Evolutionary conservation across 805 yeast genomes (phyloP), one percentile per base, ranked within the genome.

Genomic region (Aciculoconidium aculeatum): DNA sequence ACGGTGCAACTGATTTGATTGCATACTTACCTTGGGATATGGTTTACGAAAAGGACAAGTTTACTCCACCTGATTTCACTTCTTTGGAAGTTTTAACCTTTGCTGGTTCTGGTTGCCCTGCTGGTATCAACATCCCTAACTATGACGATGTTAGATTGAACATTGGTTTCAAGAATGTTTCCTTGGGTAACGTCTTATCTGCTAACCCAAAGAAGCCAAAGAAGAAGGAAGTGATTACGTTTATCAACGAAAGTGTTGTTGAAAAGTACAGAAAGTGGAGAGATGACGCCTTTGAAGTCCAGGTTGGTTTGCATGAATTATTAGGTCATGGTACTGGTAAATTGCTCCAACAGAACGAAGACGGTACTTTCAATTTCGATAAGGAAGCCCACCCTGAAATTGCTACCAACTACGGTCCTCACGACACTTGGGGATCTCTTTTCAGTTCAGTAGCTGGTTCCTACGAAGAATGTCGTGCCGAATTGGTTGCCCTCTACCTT

Each of bases 261-360:
- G 77, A 64, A 7, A 47, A 76, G 24, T 85, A 72, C 61, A 73
- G 77, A 37, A 73, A 79, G 50, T 80, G 80, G 63, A 70, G 85
- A 47, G 80, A 75, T 26, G 88, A 81, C 27, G 80, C 95, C 0
- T 86, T 86, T 53, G 95, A 86, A 56, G 92, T 86, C 24, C 95
- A 86, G 59, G 96, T 86, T 28, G 96, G 95, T 32, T 80, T 86
- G 45, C 96, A 86, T 57, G 96, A 86, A 58, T 65, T 86, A 40
- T 67, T 86, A 39, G 95, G 96, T 10, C 96, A 86, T 50, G 96
- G 95, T 22, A 75, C 92, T 4, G 96, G 96, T 28, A 86, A 85
- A 55, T 65, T 86, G 35, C 61, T 86, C 42, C 70, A 70, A 37
- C 67, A 64, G 35, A 59, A 64, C 4, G 67, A 67, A 11, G 74